Conservation (phyloP, 495 filamentous ascomycete genomes). For the Diplogelasinospora grovesii region DNA sequence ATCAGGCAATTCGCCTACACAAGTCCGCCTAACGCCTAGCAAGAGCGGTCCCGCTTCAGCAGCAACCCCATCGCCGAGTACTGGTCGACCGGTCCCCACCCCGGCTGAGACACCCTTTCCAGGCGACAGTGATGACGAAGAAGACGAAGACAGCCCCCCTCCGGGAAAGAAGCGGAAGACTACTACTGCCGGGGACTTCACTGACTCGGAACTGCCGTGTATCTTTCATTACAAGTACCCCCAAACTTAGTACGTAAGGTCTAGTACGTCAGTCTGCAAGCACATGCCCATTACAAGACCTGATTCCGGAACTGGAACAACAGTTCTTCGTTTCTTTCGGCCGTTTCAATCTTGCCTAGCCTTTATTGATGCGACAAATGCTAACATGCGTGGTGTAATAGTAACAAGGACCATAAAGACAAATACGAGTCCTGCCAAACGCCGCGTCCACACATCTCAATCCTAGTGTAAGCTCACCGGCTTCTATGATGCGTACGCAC, state of each 20-base stretch:
- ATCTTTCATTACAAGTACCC: conserved; percentile 28
- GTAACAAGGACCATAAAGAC: conserved; percentile 21
- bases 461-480: conserved; percentile 30
- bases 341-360: not conserved
- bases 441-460: conserved; percentile 29
- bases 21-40: conserved; percentile 1
- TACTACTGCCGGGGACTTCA: conserved; percentile 17
- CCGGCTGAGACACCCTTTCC: too few species aligned
- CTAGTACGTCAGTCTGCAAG: too few species aligned
- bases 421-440: conserved; percentile 30
- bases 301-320: too few species aligned
- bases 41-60: conserved; percentile 1
- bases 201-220: conserved; percentile 26
- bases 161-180: conserved; percentile 17
- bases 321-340: not conserved
- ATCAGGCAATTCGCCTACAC: too few species aligned
- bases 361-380: conserved; percentile 2
- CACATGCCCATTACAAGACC: too few species aligned
- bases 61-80: not conserved
- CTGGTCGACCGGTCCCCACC: not conserved
- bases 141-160: conserved; percentile 6
- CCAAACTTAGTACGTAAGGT: conserved; percentile 24
- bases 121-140: too few species aligned
- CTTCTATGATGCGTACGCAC: too few species aligned
- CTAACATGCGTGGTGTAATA: conserved; percentile 16